Conservation (phyloP, 768 basidiomycete genomes). For the Lactifluus piperatus region DNA sequence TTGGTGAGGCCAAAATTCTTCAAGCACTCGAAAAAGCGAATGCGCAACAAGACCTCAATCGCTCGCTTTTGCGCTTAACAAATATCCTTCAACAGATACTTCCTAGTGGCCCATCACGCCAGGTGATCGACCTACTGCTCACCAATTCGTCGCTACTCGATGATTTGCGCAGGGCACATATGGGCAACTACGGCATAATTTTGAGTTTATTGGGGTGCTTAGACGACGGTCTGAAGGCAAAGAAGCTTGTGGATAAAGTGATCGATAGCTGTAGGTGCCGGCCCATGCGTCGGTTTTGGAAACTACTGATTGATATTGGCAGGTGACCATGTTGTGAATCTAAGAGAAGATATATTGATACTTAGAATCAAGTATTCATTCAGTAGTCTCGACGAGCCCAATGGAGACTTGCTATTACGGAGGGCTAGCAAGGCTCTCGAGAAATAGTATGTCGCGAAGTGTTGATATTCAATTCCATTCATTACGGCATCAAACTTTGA, state of each 20-base stretch:
- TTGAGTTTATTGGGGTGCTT: constrained; percentile 89
- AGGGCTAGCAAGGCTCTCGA: constrained; percentile 73
- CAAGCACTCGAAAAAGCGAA: constrained; percentile 66
- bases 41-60: constrained; percentile 72
- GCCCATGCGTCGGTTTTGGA: neutral
- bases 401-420: constrained; percentile 42
- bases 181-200: constrained; percentile 88
- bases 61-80: constrained; percentile 67
- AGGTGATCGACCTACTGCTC: constrained; percentile 79
- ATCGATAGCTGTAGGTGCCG: constrained; percentile 58
- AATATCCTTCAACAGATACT: constrained; percentile 76
- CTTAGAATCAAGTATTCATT: constrained; percentile 82
- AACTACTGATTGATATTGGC: neutral
- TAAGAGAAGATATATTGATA: constrained; percentile 82
- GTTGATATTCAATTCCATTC: neutral
- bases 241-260: constrained; percentile 82
- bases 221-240: constrained; percentile 78
- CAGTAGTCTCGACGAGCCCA: constrained; percentile 55
- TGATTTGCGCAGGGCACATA: constrained; percentile 79
- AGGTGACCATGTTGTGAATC: constrained; percentile 89
- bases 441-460: constrained; percentile 61
- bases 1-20: constrained; percentile 48
- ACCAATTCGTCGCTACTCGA: constrained; percentile 74
- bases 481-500: neutral
- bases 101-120: constrained; percentile 55